phyloP scores from a whole-genome alignment of 129 eudicot genomes.

The Helianthus annuus region HanXRQr2.0-SUNRISE NC_035440.2:164928263-164928762 shows the following conservation, averaged over 20 bases:
- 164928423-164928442: constrained; percentile 75
- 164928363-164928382: too few relatives aligned
- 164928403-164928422: constrained; percentile 56
- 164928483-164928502: constrained; percentile 42
- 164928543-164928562: constrained; percentile 41
- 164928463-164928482: constrained; percentile 67
- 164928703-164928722: constrained; percentile 76
- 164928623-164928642: constrained; percentile 2
- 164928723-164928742: constrained; percentile 89
- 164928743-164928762: too few relatives aligned
- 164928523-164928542: constrained; percentile 72
- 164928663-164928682: neutral
- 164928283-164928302: constrained; percentile 6
- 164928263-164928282: constrained; percentile 68
- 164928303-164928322: neutral
- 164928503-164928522: constrained; percentile 68
- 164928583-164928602: constrained; percentile 83
- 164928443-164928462: constrained; percentile 62
- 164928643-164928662: neutral
- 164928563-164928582: constrained; percentile 52
- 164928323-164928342: neutral
- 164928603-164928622: too few relatives aligned
- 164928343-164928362: constrained; percentile 22
- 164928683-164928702: constrained; percentile 27
- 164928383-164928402: too few relatives aligned